These are phyloP conservation scores for Phialophora chinensis DNA, from an alignment of 2,329 filamentous ascomycete genomes.

Conservation along the genomic window DNA sequence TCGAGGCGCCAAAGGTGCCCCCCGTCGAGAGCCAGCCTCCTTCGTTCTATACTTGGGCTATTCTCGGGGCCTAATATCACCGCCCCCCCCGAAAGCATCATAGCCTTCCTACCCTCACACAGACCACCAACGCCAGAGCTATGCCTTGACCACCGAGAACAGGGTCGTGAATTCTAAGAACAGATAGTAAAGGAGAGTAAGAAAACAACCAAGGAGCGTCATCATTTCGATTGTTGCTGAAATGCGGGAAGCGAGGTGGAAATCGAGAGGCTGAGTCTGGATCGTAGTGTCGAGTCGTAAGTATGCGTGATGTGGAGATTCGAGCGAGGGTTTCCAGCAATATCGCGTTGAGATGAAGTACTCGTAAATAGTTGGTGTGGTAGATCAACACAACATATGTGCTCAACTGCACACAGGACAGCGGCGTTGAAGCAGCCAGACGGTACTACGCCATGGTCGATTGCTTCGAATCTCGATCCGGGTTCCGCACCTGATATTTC, in stretches of 20 bases:
- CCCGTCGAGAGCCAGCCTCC: not conserved
- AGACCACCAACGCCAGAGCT: slow-evolving; percentile 34
- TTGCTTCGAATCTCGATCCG: slow-evolving; percentile 35
- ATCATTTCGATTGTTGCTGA: slow-evolving; percentile 35
- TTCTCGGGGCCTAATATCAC: not conserved
- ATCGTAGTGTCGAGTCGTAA: slow-evolving; percentile 18
- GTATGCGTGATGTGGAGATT: slow-evolving; percentile 12
- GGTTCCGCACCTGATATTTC: slow-evolving; percentile 35
- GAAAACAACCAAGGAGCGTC: slow-evolving; percentile 25
- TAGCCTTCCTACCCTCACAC: not conserved
- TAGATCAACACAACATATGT: not conserved
- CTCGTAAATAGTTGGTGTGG: not conserved
- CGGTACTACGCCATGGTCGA: slow-evolving; percentile 30
- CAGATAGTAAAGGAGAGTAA: slow-evolving; percentile 18
- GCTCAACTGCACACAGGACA: not conserved
- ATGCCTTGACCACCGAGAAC: slow-evolving; percentile 27
- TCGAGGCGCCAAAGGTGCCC: not conserved
- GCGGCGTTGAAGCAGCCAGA: not conserved
- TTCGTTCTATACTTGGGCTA: not conserved
- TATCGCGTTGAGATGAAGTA: not conserved
- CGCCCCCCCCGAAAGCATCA: slow-evolving; percentile 2
- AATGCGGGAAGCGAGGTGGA: slow-evolving; percentile 17
- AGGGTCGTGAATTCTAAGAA: slow-evolving; percentile 19
- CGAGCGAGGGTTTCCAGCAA: not conserved
- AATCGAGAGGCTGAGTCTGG: slow-evolving; percentile 7